Conservation (phyloP, 2,329 filamentous ascomycete genomes). For the Ophiostoma perfectum region DNA sequence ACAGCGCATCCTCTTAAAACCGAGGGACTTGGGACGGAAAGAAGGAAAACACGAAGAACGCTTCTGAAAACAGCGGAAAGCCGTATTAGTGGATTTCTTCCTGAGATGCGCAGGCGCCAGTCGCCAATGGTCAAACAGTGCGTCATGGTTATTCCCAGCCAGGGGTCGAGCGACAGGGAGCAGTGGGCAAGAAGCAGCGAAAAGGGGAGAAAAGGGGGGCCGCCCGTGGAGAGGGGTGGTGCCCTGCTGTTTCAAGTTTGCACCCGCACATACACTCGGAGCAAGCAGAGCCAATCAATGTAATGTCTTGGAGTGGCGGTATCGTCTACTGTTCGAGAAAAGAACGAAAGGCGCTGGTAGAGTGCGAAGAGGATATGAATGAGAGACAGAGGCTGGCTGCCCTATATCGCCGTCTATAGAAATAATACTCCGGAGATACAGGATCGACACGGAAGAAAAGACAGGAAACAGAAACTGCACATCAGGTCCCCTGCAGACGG, state of each 20-base stretch:
- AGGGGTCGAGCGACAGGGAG: slow-evolving; percentile 1
- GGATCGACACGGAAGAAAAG: too few relatives aligned
- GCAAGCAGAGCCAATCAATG: slow-evolving; percentile 4
- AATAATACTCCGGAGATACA: too few relatives aligned
- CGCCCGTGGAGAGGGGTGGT: slow-evolving; percentile 6
- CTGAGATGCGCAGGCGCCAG: neutral
- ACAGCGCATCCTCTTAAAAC: slow-evolving; percentile 2
- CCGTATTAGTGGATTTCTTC: neutral
- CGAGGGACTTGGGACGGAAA: slow-evolving; percentile 1
- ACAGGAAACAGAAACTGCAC: neutral
- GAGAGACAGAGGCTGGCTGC: neutral
- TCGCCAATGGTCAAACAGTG: slow-evolving; percentile 1
- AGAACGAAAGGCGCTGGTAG: neutral
- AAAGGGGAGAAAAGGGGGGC: slow-evolving; percentile 5
- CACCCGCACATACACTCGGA: neutral
- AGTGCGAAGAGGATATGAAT: neutral
- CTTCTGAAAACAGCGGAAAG: neutral
- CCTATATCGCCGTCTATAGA: neutral
- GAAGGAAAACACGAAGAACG: neutral
- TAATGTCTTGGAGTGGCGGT: neutral
- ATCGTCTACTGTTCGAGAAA: neutral
- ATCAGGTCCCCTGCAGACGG: neutral
- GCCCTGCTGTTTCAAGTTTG: slow-evolving; percentile 2
- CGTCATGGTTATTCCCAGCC: neutral
- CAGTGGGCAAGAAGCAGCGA: neutral